These are phyloP conservation scores for Zelopaecilomyces penicillatus DNA, from an alignment of 2,329 filamentous ascomycete species.

Conservation along the genomic window DNA sequence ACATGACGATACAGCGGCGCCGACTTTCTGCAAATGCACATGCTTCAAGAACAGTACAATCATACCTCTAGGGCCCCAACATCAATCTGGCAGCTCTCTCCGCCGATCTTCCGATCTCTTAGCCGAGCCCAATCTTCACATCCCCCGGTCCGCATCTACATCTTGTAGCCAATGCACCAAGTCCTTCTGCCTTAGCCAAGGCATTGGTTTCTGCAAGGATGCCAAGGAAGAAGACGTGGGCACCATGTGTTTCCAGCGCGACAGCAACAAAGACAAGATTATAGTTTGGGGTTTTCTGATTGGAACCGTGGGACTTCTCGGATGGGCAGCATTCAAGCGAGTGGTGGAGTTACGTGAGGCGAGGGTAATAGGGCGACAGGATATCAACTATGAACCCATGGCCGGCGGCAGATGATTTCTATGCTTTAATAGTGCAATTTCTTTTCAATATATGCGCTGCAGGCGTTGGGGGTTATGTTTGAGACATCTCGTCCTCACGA, in stretches of 20 bases:
- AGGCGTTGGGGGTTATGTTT: no score
- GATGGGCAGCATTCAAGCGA: slow-evolving; percentile 49
- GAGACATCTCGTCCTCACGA: no score
- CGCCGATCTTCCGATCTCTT: slow-evolving; percentile 10
- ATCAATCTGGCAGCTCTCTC: slow-evolving; percentile 14
- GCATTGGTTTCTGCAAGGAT: slow-evolving; percentile 54
- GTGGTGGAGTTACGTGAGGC: slow-evolving; percentile 33
- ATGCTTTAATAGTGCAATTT: background rate
- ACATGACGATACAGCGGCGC: slow-evolving; percentile 37
- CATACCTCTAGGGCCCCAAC: slow-evolving; percentile 47
- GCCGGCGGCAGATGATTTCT: slow-evolving; percentile 6
- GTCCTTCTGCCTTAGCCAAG: slow-evolving; percentile 52
- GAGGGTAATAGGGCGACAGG: slow-evolving; percentile 20
- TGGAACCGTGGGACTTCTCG: slow-evolving; percentile 49
- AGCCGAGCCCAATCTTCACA: slow-evolving; percentile 6
- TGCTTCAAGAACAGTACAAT: slow-evolving; percentile 64
- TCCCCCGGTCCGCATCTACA: slow-evolving; percentile 30
- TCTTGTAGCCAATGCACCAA: slow-evolving; percentile 56
- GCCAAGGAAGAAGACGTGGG: slow-evolving; percentile 54
- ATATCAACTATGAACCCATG: slow-evolving; percentile 23
- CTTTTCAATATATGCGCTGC: no score
- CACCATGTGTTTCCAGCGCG: slow-evolving; percentile 58
- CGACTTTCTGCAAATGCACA: slow-evolving; percentile 62
- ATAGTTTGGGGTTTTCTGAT: slow-evolving; percentile 58
- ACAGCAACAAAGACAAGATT: slow-evolving; percentile 58